Evolutionary conservation across 2,329 filamentous ascomycete genomes (phyloP), one percentile per base, ranked within the genome.

Genomic region (Diplodia scrobiculata): DNA sequence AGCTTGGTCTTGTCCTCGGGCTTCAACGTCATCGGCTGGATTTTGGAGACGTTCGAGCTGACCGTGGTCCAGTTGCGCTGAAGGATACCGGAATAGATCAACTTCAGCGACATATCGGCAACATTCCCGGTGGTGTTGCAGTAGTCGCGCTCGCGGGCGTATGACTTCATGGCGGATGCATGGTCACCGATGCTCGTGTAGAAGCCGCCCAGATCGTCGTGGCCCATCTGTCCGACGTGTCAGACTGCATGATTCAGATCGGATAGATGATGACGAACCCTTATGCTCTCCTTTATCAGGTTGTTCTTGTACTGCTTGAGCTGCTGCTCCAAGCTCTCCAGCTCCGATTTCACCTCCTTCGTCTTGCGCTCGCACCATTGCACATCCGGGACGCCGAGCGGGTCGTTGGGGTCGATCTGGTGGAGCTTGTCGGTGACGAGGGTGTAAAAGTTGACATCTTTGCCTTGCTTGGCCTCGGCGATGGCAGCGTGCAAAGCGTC

Each of bases 291-390:
- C 76, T 97, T 97, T 72, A 99, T 92, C 51, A 98, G 80, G 73
- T 98, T 99, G 75, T 97, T 97, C 79, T 95, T 97, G 78, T 98
- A 98, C 1, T 89, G 89, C 77, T 92, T 93, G 21, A 99, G 82
- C 77, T 98, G 92, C 17, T 85, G 81, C 74, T 97, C 92, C 65
- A 98, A 82, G n/a, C 90, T 86, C 65, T 87, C 83, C 0, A 89
- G 89, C 76, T 96, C 90, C 1, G 81, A 79, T 70, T 86, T 86
- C 72, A 93, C 91, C 62, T 84, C 80, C 68, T 86, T 86, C 25
- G 88, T 86, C 45, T 85, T 89, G 67, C 80, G 82, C 7, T 89
- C 84, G n/a, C 89, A 84, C 94, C 94, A 98, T n/a, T 81, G 80
- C 25, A 83, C 80, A 73, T 98, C 92, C 65, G 83, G 81, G 1